Evolutionary conservation across 225 moss, liverwort and hornwort genomes (phyloP), one percentile per base, ranked within the genome.

Genomic region (Antitrichia curtipendula): DNA sequence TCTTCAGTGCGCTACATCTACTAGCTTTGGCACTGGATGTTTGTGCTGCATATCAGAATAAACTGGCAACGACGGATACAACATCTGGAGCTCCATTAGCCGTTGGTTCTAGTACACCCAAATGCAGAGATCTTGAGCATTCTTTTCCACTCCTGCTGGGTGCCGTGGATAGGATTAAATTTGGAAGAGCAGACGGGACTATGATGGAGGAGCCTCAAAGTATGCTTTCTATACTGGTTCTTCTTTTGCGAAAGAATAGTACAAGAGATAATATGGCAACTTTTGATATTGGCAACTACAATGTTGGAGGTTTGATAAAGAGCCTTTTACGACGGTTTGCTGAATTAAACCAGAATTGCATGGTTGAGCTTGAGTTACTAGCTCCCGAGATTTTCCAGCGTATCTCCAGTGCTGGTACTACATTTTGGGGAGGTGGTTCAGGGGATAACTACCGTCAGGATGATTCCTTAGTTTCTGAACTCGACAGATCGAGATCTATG

Each of bases 11-110:
- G 49, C 90, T 98, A 43, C 98, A 98, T 92, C 89, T 98, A 36
- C 92, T 98, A 82, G 92, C 96, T 73, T 88, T 98, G 90, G 98
- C 95, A 76, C 92, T 98, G 58, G 98, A 98, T 86, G 95, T 98
- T 58, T 96, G 98, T 82, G 87, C 87, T 78, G 80, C 89, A 84
- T 87, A 82, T 84, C 82, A 88, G 60, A 92, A 89, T 78, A 84
- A 89, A 85, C 75, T 80, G 62, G 68, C n/a, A 77, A 81, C 86
- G 85, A 89, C 88, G 66, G 87, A 72, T 86, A 84, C 63, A 61
- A 78, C 63, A 59, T 64, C 77, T 72, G 90, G 74, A 50, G 86
- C 87, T 88, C 58, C 82, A 86, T 84, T 78, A 82, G 38, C 65
- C 47, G 85, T 84, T 91, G 76, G 89, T 56, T 70, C 85, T 61